Evolutionary conservation across 768 basidiomycete genomes (phyloP).

Genomic region (Amanita rubescens): DNA sequence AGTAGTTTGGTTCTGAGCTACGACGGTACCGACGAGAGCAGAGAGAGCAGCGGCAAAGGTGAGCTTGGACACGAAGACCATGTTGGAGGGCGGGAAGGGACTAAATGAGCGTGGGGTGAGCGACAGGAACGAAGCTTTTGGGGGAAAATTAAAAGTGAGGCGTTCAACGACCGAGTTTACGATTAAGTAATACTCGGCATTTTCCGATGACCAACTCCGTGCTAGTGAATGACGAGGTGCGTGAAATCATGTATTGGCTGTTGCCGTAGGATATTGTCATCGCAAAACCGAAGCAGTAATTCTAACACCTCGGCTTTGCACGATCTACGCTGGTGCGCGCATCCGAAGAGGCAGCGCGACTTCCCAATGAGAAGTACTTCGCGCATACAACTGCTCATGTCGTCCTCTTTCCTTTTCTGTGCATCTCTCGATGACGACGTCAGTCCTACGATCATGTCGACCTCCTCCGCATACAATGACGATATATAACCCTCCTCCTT

Average conservation of each 20-base stretch:
- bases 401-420: constrained; percentile 6
- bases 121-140: not conserved
- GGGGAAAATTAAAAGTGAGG: not conserved
- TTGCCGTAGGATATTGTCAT: no score
- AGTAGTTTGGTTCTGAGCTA: not conserved
- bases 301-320: not conserved
- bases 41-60: constrained; percentile 1
- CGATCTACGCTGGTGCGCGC: not conserved
- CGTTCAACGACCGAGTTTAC: not conserved
- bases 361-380: constrained; percentile 1
- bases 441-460: constrained; percentile 4
- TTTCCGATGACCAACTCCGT: no score
- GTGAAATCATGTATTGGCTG: no score
- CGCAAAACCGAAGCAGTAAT: no score
- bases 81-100: not conserved
- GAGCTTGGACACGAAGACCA: constrained; percentile 4
- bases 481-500: constrained; percentile 3
- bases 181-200: constrained; percentile 1
- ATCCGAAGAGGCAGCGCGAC: not conserved
- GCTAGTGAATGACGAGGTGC: no score
- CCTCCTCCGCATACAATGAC: constrained; percentile 9
- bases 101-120: constrained; percentile 9
- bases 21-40: not conserved
- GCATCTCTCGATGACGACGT: constrained; percentile 3
- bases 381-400: constrained; percentile 1